Evolutionary conservation across 2,329 filamentous ascomycete genomes (phyloP), one percentile per base, ranked within the genome.

Genomic region (Fusarium penzigii): DNA sequence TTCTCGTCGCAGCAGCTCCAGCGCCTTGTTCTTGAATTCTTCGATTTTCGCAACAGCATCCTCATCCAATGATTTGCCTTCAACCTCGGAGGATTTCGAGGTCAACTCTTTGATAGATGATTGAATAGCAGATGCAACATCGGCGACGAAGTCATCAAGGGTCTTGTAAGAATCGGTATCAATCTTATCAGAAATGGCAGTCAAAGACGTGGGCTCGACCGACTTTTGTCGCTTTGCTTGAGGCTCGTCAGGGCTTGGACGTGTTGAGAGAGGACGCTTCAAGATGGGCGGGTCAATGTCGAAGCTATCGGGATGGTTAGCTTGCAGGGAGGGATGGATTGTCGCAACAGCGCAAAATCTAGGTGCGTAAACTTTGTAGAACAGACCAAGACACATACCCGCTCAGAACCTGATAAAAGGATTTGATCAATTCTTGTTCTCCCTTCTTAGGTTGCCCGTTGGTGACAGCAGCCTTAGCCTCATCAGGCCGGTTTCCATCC

Each of bases 101-200:
- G 77, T 72, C 29, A 84, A 67, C 43, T 82, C 76, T 29, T 73
- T 73, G 42, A 82, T 62, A 36, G 79, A 76, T 58, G 78, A 68
- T 55, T 78, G 68, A 59, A 80, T 73, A 55, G 75, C 75, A 29
- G 72, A 64, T 62, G 78, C 73, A 40, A 87, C 68, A 55, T 87
- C 85, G 46, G 77, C 69, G 14, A 88, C 81, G 40, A 90, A 75
- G 55, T 88, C 84, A 29, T 89, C 86, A 42, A 92, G 72, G 57
- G 81, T 79, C 25, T 77, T 76, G 65, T 88, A 87, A 32, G 67
- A 68, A 58, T 78, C 75, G 44, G 74, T 71, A 20, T 71, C 67
- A 46, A 82, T 73, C 72, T 83, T 85, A 61, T 83, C 80, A 51
- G 76, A 71, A 55, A 86, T 80, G 55, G 76, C 79, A 16, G 61